Evolutionary conservation across 1,284 basidiomycete species (phyloP), one percentile per base, ranked within the genome.

Genomic region (Anthracocystis panici-leucophaei): DNA sequence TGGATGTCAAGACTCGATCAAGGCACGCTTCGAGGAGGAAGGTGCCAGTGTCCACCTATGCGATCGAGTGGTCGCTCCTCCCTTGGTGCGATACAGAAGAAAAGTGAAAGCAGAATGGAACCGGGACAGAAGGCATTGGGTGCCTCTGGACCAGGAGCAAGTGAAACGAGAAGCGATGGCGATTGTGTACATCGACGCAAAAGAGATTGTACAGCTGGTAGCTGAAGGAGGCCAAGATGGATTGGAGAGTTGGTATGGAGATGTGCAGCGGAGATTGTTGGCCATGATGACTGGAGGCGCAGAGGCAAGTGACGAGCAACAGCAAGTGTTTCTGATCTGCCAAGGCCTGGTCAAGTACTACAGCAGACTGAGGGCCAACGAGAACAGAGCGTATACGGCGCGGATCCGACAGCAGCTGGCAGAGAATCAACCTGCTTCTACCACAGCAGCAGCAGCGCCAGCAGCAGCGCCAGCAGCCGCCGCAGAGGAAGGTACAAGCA

Each of bases 341-440:
- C 74, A 76, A 48, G 74, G 68, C 10, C n/a, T 76, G 40, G 61
- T 72, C 50, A 76, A 65, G 65, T 62, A 53, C 33, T 76, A 68
- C 27, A 51, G 18, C 27, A 38, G 57, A 31, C 21, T 72, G 7
- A 52, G 54, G 31, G 56, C 60, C 9, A 63, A 60, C 38, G 69
- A 68, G 59, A 72, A 76, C 40, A 29, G 74, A 8, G 74, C 74
- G 12, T 76, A 68, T 38, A 63, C 74, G 27, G 69, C 68, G 3
- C 46, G 68, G 3, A 76, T 76, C 23, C 64, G 74, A 40, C 59
- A 65, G 54, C 65, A 68, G 56, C 61, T 76, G 6, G 68, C 64
- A 8, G 54, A 59, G 16, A 62, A 58, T 14, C 35, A 49, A 16
- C 18, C 55, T 11, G 48, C 2, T 31, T 27, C 48, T 31, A 31